Base-by-base conservation (phyloP, 116 monocot genomes). In the Iris pallida region DNA sequence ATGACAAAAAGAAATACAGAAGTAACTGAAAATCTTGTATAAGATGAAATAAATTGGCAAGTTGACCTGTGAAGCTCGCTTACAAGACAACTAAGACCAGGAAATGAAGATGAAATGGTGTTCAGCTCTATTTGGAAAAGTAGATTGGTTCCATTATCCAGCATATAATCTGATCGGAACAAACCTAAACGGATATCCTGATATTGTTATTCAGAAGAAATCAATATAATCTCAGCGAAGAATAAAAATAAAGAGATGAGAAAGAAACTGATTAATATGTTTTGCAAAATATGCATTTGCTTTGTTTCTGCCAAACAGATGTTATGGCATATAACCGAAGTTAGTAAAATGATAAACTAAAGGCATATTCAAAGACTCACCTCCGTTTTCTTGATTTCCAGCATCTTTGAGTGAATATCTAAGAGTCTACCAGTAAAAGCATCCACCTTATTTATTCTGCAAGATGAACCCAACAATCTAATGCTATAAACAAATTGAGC, bases 141-240 rank as follows among this genome's bases (percentile, higher is more conserved):
- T 59, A 76, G 69, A 14, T 80, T 78, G 56, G 88, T 91, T 68
- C 66, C 85, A 16, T 82, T 63, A 80, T 91, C 91, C 73, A 91
- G 66, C 91, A 91, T 91, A 75, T 91, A 91, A 80, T 91, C 91
- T 44, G 91, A 91, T 19, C 91, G 80, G 59, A 88, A 88, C 65
- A 91, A 78, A 30, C 91, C 91, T 65, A 91, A 63, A 55, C 91
- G 87, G 59, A 91, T 87, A 55, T 87, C 87, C 30, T 86, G 65
- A 73, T 56, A 60, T 20, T 54, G 7, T 66, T 65, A 65, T 40
- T 55, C 11, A 63, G 16, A 16, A 47, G n/a, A 0, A 54, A 19
- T 70, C 45, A 80, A 57, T 55, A 41, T 5, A 19, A 16, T 65
- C 42, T 12, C 4, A 46, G 62, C 42, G 55, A 30, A 30, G 30